Evolutionary conservation across 2,329 filamentous ascomycete species (phyloP), one percentile per base, ranked within the genome.

Genomic region (Rugonectria rugulosa): DNA sequence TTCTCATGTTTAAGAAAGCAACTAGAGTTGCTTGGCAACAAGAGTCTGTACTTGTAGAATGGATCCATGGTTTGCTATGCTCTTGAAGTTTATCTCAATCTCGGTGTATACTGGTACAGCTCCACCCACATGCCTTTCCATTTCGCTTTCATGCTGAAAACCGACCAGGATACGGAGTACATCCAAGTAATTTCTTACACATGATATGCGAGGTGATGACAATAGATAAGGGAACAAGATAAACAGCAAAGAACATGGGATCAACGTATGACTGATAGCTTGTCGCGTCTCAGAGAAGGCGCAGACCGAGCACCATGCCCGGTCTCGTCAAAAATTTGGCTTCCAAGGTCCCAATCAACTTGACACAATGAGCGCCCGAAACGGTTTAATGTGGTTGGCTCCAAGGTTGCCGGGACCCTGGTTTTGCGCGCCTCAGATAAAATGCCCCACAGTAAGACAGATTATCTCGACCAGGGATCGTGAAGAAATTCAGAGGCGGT

Each of bases 371-470:
- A 11, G 41, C 34, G 12, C 21, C 29, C 53, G 27, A 50, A 23
- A 26, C 23, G 20, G 34, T 5, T 38, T 34, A 46, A 29, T 20
- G 27, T 41, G 42, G 43, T 56, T 56, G 53, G 46, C n/a, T 34
- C 34, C 11, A 20, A 40, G 21, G 14, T 15, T 21, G 45, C 32
- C 38, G 24, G 32, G 34, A 36, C 53, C 46, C 37, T 26, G 45
- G 43, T 50, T 40, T 46, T 17, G 27, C 36, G 41, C 41, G 40
- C 44, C 34, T 40, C 41, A 51, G 46, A 56, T 27, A 44, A 9
- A 44, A 23, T 46, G 34, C 21, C 53, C 36, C 29, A 46, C 53
- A 56, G 46, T 23, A 19, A 27, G 41, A 56, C 34, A 51, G 46
- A 42, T 46, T 5, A 19, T 37, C 36, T 8, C n/a, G 36, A 42